Evolutionary conservation across 2,329 filamentous ascomycete species (phyloP), one percentile per base, ranked within the genome.

Genomic region (Phialocephala subalpina): DNA sequence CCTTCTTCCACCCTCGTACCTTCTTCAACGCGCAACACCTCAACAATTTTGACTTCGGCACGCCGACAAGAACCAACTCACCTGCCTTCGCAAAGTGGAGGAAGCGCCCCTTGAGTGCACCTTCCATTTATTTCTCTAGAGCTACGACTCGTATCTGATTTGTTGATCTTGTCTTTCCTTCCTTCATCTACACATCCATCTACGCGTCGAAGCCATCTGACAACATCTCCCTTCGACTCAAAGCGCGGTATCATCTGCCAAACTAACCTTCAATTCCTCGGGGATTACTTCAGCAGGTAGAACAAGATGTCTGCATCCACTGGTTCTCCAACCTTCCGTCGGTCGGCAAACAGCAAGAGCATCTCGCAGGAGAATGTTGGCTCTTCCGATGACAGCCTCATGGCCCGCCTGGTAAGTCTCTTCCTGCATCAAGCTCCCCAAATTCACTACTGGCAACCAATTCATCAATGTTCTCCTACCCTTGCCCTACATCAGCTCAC

Each of bases 281-380:
- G 66, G 53, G 60, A 63, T 42, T 58, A 22, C 33, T 55, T 25
- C 47, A 57, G 40, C 56, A 62, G 47, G 62, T 64, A 57, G 25
- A 58, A 49, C 72, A 75, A 67, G 65, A 84, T 83, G 82, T 81
- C 81, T 73, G 73, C 76, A 66, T 73, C 71, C 18, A 67, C 74
- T 67, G 82, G 80, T 55, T 83, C 83, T 59, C 81, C 82, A 20
- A 76, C 73, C 59, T 73, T 79, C 62, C 79, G 78, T 66, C 81
- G 78, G 33, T 66, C 75, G 33, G 73, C 74, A 11, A 70, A 73
- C 20, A 70, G 76, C 68, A 79, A 77, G 72, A 77, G 72, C 52
- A 66, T 76, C 58, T 76, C 78, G 49, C 80, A 81, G 65, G 80
- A 82, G 63, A 75, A 65, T 20, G 18, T 33, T n/a, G 56, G 58